phyloP scores from a whole-genome alignment of 2,329 filamentous ascomycete species.

The Colletotrichum higginsianum region DNA sequence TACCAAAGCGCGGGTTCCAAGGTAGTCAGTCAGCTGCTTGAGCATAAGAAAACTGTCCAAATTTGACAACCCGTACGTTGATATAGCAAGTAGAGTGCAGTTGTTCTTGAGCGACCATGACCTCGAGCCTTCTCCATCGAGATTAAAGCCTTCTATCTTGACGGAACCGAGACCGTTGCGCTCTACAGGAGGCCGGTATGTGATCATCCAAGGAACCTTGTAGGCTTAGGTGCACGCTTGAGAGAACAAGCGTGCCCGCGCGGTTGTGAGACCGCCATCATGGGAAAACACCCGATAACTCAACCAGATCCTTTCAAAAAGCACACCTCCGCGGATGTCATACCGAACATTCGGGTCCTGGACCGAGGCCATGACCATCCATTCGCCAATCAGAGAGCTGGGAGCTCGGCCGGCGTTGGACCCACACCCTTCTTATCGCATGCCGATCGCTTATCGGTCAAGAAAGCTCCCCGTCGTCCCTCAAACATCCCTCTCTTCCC shows the following conservation, averaged over 20 bases:
- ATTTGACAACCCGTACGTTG: no score
- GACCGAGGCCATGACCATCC: neutral
- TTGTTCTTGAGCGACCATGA: neutral
- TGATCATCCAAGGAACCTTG: neutral
- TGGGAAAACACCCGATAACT: slow-evolving; percentile 1
- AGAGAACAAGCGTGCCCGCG: neutral
- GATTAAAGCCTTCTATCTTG: neutral
- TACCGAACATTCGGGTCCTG: slow-evolving; percentile 23
- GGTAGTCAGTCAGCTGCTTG: no score
- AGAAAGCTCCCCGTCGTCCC: slow-evolving; percentile 15
- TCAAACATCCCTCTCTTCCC: slow-evolving; percentile 3
- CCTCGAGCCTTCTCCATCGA: neutral
- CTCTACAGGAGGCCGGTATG: neutral
- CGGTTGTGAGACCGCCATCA: slow-evolving; percentile 1
- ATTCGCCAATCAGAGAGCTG: slow-evolving; percentile 20
- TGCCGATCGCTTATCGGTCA: slow-evolving; percentile 21
- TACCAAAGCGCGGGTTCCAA: no score
- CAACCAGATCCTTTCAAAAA: neutral
- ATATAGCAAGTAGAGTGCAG: no score
- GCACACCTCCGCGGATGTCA: slow-evolving; percentile 1
- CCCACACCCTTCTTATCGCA: slow-evolving; percentile 22
- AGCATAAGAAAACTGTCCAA: no score
- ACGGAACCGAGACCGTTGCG: neutral
- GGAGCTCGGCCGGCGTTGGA: neutral
- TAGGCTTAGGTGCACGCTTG: neutral